phyloP scores from a whole-genome alignment of 257 asterid genomes.

The Penstemon newberryi region DNA sequence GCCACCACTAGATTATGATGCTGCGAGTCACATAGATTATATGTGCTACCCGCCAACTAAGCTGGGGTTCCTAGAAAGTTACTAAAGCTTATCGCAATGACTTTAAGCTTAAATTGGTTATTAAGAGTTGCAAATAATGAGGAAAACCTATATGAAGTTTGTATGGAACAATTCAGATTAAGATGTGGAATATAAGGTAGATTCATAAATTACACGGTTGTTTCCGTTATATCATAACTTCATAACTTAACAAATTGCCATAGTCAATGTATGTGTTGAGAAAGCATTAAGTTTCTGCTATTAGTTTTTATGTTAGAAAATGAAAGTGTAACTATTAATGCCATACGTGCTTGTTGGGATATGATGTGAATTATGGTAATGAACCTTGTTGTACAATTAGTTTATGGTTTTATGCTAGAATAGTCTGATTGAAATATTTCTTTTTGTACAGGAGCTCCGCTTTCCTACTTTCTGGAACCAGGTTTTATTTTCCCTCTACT shows the following conservation, averaged over 20 bases:
- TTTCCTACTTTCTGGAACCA: constrained; percentile 79
- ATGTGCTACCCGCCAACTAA: constrained; percentile 8
- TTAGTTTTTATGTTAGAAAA: constrained; percentile 22
- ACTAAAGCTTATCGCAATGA: constrained; percentile 5
- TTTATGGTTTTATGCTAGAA: not conserved
- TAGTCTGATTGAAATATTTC: constrained; percentile 17
- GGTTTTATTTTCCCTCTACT: constrained; percentile 68
- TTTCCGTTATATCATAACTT: not conserved
- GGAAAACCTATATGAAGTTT: constrained; percentile 16
- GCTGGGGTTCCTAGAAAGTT: not conserved
- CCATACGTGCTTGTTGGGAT: not conserved
- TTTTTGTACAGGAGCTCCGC: constrained; percentile 70
- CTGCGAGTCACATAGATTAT: constrained; percentile 11
- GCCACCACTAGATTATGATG: constrained; percentile 13
- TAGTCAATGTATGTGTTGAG: not conserved
- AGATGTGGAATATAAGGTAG: constrained; percentile 5
- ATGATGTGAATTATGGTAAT: constrained; percentile 11
- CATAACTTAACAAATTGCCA: not conserved
- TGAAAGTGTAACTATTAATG: constrained; percentile 10
- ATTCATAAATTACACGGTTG: not conserved
- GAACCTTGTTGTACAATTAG: not conserved
- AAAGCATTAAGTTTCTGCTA: constrained; percentile 18
- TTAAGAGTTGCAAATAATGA: not conserved
- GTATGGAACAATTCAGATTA: constrained; percentile 6
- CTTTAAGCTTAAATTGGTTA: constrained; percentile 11